Conservation (phyloP, 345 rosid genomes). For the Citrus inodora region DNA sequence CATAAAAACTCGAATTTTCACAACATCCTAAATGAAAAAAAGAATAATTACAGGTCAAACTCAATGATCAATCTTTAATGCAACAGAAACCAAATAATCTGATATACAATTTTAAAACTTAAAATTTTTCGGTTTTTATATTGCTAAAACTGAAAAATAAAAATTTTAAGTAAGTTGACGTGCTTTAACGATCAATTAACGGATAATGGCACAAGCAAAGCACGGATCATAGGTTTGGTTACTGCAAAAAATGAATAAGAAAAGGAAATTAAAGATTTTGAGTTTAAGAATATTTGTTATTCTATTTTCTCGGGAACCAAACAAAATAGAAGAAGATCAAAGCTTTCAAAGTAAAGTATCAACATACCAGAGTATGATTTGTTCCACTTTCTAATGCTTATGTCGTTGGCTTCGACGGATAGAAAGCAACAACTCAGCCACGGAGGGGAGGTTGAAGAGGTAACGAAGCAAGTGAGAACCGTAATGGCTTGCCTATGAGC, state of each 20-base stretch:
- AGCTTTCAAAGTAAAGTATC: neutral
- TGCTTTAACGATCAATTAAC: neutral
- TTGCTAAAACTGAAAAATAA: neutral
- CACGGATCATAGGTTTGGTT: neutral
- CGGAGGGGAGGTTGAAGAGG: neutral
- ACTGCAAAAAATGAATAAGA: neutral
- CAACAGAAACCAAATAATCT: neutral
- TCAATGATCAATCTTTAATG: neutral
- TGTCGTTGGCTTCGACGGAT: neutral
- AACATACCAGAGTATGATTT: neutral
- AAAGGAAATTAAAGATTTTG: constrained; percentile 1
- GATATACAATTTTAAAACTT: neutral
- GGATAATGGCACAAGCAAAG: neutral
- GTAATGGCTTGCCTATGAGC: neutral
- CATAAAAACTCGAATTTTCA: constrained; percentile 3
- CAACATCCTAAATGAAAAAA: neutral
- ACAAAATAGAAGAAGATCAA: neutral
- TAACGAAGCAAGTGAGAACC: neutral
- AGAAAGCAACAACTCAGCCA: too few relatives aligned
- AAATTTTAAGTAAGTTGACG: too few relatives aligned
- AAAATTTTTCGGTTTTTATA: neutral
- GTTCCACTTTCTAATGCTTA: neutral
- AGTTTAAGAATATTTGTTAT: neutral
- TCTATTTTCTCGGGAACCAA: neutral
- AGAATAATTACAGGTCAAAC: neutral